Conservation (phyloP, 257 asterid species). For the Linderniella brevidens region DNA sequence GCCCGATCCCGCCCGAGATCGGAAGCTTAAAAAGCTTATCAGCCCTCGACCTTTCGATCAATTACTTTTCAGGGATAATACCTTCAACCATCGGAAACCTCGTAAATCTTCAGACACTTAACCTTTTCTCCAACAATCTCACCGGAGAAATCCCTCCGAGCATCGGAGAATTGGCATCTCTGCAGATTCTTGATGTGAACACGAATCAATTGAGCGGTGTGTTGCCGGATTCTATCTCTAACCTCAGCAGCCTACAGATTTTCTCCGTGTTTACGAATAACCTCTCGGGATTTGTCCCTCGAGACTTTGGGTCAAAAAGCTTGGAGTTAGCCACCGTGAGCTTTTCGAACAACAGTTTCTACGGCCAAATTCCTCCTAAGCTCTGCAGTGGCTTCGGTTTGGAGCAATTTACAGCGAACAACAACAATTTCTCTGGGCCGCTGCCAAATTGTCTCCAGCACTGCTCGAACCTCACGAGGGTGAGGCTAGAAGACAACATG, state of each 20-base stretch:
- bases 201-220: conserved; percentile 40
- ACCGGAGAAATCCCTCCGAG: conserved; percentile 42
- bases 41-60: conserved; percentile 23
- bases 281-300: conserved; percentile 44
- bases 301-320: conserved; percentile 37
- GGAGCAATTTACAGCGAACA: conserved; percentile 28
- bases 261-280: conserved; percentile 30
- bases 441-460: conserved; percentile 55
- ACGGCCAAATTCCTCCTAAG: conserved; percentile 50
- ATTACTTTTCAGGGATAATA: conserved; percentile 41
- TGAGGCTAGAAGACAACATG: conserved; percentile 46
- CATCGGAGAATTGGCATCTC: conserved; percentile 28
- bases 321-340: conserved; percentile 24
- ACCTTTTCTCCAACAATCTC: conserved; percentile 41
- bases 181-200: conserved; percentile 25
- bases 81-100: conserved; percentile 44
- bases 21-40: conserved; percentile 25
- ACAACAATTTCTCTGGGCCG: conserved; percentile 45
- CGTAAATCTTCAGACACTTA: conserved; percentile 20
- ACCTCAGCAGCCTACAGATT: conserved; percentile 20
- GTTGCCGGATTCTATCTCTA: conserved; percentile 39
- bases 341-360: conserved; percentile 44
- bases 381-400: conserved; percentile 44
- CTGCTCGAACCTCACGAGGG: conserved; percentile 29
- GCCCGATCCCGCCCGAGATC: conserved; percentile 36